Base-by-base conservation (phyloP, 2,329 filamentous ascomycete species). In the Ophiognomonia clavigignenti-juglandacearum region DNA sequence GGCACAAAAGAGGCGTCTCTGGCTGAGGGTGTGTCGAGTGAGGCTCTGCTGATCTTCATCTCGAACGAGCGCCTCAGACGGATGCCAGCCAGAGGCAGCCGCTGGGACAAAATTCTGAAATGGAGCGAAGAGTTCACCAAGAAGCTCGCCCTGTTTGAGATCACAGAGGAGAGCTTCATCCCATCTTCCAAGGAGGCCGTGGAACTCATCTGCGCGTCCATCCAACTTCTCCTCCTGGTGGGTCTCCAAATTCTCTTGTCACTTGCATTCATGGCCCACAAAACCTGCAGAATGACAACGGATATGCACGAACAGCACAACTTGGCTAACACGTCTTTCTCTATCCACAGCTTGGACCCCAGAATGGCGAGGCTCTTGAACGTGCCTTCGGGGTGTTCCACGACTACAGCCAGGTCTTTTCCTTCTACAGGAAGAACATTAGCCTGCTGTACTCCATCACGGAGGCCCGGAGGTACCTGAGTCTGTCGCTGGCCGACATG, bases 401-500 rank as follows among this genome's bases (percentile, higher is more conserved):
- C 20, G 50, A 52, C 32, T 52, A 52, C 40, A 45, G 50, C 46
- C 42, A 49, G 8, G 41, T 41, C 22, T 52, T 52, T 20, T 46
- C 49, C 38, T 52, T 52, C 41, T 52, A 52, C 38, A 49, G 48
- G 47, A 45, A 45, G 27, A 52, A 52, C 32, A 52, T 49, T 22
- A 42, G 46, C 50, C 43, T 52, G 23, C 50, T 52, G 26, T 43
- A 49, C 32, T 52, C 50, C 42, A 52, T 52, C 20, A 32, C 46
- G 13, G 50, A 52, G 46, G 50, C 46, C 13, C 41, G 46, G 24
- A 52, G 50, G 46, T 52, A 52, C 29, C 50, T 52, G 42, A 52
- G 50, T 43, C 46, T 52, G 50, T 52, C 50, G 50, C 46, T 52
- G 50, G 50, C 46, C 50, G 50, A 52, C 39, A 52, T 52, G 46